Base-by-base conservation (phyloP, 2,329 filamentous ascomycete genomes). In the Colletotrichum noveboracense region DNA sequence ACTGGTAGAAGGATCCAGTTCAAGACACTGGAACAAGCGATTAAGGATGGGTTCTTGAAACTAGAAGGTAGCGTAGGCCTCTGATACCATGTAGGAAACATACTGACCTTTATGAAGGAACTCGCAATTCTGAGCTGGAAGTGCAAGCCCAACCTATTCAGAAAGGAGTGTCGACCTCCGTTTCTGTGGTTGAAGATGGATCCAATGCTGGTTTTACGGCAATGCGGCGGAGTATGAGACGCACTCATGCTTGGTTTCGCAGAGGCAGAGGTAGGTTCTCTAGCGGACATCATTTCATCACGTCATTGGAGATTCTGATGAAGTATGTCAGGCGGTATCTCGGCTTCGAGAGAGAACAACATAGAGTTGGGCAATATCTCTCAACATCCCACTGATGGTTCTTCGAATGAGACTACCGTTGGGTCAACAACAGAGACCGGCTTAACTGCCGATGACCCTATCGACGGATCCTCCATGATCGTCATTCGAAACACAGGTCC, bases 111-210 rank as follows among this genome's bases (percentile, higher is more conserved):
- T 0, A 13, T 4, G n/a, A 21, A 52, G 43, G n/a, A 21, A 7
- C n/a, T 52, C 18, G 9, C 18, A 2, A 13, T 13, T 13, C n/a
- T 21, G 1, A 52, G 10, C 5, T 4, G 2, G 6, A 52, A 21
- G 4, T 2, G 43, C 43, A 21, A 4, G 0, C 10, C 1, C 6
- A 52, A 13, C 10, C 10, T 21, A 13, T 0, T 7, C 3, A 21
- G 2, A 21, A 21, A 13, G 43, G 43, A 13, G 0, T 48, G 43
- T 13, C n/a, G 3, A 48, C 43, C n/a, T n/a, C 43, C 10, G 43
- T 21, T 48, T 13, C 43, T 21, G 43, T 21, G 43, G 43, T 48
- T n/a, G 43, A 21, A 21, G n/a, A 13, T 48, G 10, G 1, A 13
- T 1, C 0, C 18, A 21, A 48, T 48, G 10, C 43, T 48, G 2